Base-by-base conservation (phyloP, 257 asterid genomes). In the Catharanthus roseus region DNA sequence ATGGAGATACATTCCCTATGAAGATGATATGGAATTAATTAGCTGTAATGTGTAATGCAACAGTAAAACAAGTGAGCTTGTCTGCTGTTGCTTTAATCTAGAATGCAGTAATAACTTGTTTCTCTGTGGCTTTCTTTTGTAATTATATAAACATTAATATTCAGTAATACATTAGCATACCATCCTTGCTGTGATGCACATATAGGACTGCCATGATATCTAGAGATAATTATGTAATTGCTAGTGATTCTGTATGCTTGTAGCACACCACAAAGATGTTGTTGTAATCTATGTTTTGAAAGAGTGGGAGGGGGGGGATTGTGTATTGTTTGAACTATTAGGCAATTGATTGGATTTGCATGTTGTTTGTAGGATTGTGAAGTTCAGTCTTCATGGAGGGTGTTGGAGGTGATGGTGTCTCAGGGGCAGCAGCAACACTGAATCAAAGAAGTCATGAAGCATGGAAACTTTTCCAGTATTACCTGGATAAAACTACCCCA, bases 401-500 rank as follows among this genome's bases (percentile, higher is more conserved):
- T 50, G 47, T 65, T 73, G 86, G 89, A 75, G 87, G 86, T 69
- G 87, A 82, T 34, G 76, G 82, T 60, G 79, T 77, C 63, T 72
- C 90, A 21, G 75, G 72, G 34, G 88, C 96, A 38, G 91, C 93
- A 51, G 85, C 89, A 34, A 84, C 96, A 12, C 70, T 93, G 78
- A 90, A 87, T 82, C 96, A 87, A 68, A 80, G 85, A 73, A 83
- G 87, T 80, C 97, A 82, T 66, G 95, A 93, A 65, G 71, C 80
- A 31, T 87, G 89, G 34, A 85, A 73, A 83, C 88, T 90, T 79
- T 93, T 86, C 77, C 98, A 93, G 83, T 73, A 77, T 72, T 93
- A 87, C 85, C 80, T 93, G 70, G 98, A 93, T 81, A 93, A 89
- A 79, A 84, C 95, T 65, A 90, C 96, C 12, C 98, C 98, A n/a